Evolutionary conservation across 495 filamentous ascomycete genomes (phyloP).

Genomic region (Symbiotaphrina buchneri): DNA sequence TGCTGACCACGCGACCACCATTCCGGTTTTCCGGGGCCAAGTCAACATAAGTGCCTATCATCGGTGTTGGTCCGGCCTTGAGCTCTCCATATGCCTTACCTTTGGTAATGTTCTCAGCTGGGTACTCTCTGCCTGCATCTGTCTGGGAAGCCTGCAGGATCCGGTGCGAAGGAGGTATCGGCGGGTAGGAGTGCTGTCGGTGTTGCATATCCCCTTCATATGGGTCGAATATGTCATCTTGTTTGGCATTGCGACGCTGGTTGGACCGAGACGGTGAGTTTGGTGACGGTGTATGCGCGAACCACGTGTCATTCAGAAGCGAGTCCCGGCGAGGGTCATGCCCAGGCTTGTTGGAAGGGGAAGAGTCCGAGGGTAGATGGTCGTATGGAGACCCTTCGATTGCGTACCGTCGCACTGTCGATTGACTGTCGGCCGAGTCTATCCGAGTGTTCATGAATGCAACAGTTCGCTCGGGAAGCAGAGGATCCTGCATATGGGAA

Average conservation of each 20-base stretch:
- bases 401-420: slow-evolving; percentile 6
- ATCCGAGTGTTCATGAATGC: slow-evolving; percentile 57
- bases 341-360: slow-evolving; percentile 17
- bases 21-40: slow-evolving; percentile 14
- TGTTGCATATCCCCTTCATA: slow-evolving; percentile 15
- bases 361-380: slow-evolving; percentile 24
- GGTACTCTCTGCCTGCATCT: slow-evolving; percentile 8
- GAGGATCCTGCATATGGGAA: slow-evolving; percentile 29
- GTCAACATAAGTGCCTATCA: not conserved
- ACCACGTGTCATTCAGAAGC: slow-evolving; percentile 31
- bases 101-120: slow-evolving; percentile 8
- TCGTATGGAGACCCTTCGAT: slow-evolving; percentile 23
- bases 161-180: not conserved
- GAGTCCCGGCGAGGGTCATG: slow-evolving; percentile 15
- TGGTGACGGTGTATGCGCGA: slow-evolving; percentile 31
- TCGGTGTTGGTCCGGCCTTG: slow-evolving; percentile 18
- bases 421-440: slow-evolving; percentile 23
- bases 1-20: slow-evolving; percentile 27
- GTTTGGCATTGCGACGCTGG: slow-evolving; percentile 16
- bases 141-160: slow-evolving; percentile 6
- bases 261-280: slow-evolving; percentile 19
- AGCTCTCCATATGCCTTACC: slow-evolving; percentile 18
- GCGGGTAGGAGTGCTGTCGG: slow-evolving; percentile 22
- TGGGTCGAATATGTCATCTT: slow-evolving; percentile 9
- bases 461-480: slow-evolving; percentile 32